Evolutionary conservation across 75 land plant genomes (phyloP).

Genomic region (Selaginella moellendorffii): DNA sequence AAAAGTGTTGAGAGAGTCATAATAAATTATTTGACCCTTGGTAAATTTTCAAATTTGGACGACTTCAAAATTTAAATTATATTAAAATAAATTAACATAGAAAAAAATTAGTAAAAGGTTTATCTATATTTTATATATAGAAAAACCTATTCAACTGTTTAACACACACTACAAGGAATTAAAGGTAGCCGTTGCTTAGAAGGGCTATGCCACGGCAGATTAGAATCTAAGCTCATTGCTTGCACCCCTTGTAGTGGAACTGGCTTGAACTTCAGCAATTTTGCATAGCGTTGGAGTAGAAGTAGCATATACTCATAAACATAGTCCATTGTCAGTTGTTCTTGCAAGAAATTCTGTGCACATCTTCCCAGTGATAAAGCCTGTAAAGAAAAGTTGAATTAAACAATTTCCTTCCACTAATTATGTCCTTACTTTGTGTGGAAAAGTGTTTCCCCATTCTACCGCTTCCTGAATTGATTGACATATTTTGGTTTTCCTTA

Average conservation of each 20-base stretch:
- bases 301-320: constrained; percentile 71
- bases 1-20: no score
- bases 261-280: constrained; percentile 38
- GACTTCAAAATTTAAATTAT: no score
- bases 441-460: constrained; percentile 58
- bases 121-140: no score
- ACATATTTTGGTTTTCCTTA: constrained; percentile 33
- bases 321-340: constrained; percentile 40
- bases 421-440: constrained; percentile 23
- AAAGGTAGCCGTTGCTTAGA: no score
- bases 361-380: constrained; percentile 30
- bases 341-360: constrained; percentile 27
- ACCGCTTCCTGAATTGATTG: constrained; percentile 43
- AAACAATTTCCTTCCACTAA: background rate
- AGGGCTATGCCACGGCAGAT: no score
- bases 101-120: no score
- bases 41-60: no score
- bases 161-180: no score
- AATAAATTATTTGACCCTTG: no score
- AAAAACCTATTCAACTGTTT: no score
- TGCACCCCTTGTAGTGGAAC: constrained; percentile 21
- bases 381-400: constrained; percentile 11
- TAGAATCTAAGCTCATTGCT: constrained; percentile 24
- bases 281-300: constrained; percentile 40
- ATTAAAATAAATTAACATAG: no score